phyloP scores from a whole-genome alignment of 768 basidiomycete species.

The Leccinum subgranulosum region DNA sequence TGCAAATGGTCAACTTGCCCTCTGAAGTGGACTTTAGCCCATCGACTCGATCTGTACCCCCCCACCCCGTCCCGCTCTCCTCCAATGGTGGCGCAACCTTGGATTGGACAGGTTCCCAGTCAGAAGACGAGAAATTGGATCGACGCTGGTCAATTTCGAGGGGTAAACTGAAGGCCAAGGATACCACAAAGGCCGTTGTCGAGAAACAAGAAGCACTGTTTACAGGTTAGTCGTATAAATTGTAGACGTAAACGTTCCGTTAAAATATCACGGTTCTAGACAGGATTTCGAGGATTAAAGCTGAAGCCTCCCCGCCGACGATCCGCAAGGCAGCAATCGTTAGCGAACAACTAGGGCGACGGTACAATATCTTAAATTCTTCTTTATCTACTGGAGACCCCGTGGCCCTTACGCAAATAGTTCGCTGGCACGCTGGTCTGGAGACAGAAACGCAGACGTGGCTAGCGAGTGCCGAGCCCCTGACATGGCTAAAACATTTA shows the following conservation, averaged over 20 bases:
- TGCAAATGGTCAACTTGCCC: conserved; percentile 15
- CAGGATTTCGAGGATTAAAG: conserved; percentile 53
- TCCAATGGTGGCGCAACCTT: conserved; percentile 66
- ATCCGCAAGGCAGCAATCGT: conserved; percentile 62
- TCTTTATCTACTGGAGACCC: conserved; percentile 31
- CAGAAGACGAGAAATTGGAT: conserved; percentile 57
- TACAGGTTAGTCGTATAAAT: conserved; percentile 40
- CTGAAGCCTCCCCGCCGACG: conserved; percentile 49
- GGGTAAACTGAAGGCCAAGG: conserved; percentile 56
- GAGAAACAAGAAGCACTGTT: conserved; percentile 62
- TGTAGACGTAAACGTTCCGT: neutral
- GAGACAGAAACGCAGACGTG: conserved; percentile 45
- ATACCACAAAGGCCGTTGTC: conserved; percentile 43
- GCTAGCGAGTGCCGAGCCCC: conserved; percentile 63
- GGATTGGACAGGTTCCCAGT: conserved; percentile 64
- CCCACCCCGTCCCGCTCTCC: conserved; percentile 68
- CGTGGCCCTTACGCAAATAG: conserved; percentile 48
- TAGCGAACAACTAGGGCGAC: conserved; percentile 60
- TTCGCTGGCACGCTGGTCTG: conserved; percentile 60
- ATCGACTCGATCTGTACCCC: conserved; percentile 44
- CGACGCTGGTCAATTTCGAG: conserved; percentile 58
- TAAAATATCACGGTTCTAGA: conserved; percentile 35
- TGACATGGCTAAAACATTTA: conserved; percentile 70
- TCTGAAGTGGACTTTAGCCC: conserved; percentile 71
- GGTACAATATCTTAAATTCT: conserved; percentile 55